phyloP scores from a whole-genome alignment of 371 early-diverging fungal species.

The Mortierella sp. region DNA sequence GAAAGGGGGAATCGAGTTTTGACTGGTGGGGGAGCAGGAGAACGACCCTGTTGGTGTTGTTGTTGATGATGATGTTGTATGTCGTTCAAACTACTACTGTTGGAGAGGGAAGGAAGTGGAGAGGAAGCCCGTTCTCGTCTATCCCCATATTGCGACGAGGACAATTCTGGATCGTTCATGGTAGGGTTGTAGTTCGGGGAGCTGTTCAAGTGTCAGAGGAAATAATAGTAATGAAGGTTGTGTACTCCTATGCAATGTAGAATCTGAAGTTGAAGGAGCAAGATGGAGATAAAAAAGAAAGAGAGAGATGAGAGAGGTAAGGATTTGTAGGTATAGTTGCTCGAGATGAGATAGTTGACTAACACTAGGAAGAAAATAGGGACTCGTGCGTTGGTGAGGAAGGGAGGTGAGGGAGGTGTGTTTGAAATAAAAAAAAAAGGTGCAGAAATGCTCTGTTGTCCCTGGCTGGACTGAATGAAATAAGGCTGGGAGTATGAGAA shows the following conservation, averaged over 20 bases:
- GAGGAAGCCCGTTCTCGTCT: conserved; percentile 13
- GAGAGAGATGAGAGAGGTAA: background rate
- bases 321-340: background rate
- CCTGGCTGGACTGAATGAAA: background rate
- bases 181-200: background rate
- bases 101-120: conserved; percentile 19
- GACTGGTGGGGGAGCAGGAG: conserved; percentile 25
- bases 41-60: conserved; percentile 2
- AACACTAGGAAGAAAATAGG: background rate
- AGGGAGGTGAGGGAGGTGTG: background rate
- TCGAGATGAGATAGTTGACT: too few species aligned
- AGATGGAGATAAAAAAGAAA: background rate
- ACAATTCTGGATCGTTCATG: conserved; percentile 36
- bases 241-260: background rate
- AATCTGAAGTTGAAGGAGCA: background rate
- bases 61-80: conserved; percentile 6
- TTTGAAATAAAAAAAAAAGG: background rate
- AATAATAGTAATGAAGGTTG: background rate
- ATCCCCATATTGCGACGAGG: conserved; percentile 23
- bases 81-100: conserved; percentile 20
- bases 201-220: background rate
- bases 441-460: background rate
- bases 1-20: conserved; percentile 37
- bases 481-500: background rate
- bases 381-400: background rate